Evolutionary conservation across 2,329 filamentous ascomycete species (phyloP), one percentile per base, ranked within the genome.

Genomic region (Colletotrichum tanaceti): DNA sequence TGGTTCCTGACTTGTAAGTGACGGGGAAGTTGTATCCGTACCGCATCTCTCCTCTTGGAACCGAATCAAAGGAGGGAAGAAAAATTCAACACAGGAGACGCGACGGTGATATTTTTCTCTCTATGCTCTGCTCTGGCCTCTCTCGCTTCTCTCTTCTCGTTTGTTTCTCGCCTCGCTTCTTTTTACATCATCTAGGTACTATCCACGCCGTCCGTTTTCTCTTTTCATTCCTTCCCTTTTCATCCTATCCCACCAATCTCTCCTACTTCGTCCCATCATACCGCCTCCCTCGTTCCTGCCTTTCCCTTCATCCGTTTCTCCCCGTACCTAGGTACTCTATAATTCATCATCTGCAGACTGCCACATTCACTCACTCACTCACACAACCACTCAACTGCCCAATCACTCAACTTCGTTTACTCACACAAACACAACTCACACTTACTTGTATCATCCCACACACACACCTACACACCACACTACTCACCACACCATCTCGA

Each of bases 21-120:
- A n/a, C 38, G 20, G 52, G 47, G 43, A 32, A 65, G 62, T 47
- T 65, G 47, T 38, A 24, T 32, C 9, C 28, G 28, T 32, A 32
- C 28, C 28, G 28, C 28, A 32, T 32, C 28, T 32, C 28, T 32
- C 28, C 10, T 38, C 49, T 44, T 53, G 28, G 53, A 3, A 54
- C 16, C 41, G 18, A 5, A 43, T 20, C 7, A 35, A 28, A n/a
- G 24, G 9, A n/a, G 20, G 22, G 14, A 16, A 14, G 60, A 59
- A 50, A 20, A 47, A n/a, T 20, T 20, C 22, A 58, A 35, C 13
- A 28, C 41, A 3, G 35, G 43, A 38, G 24, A 46, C 28, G 39
- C 49, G 24, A 57, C 50, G 49, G 35, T 54, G 35, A 54, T 14
- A 38, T 49, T 63, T 28, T 22, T 28, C 39, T 32, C 9, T 32